Evolutionary conservation across 1,284 basidiomycete genomes (phyloP).

Genomic region (Cutaneotrichosporon arboriforme): DNA sequence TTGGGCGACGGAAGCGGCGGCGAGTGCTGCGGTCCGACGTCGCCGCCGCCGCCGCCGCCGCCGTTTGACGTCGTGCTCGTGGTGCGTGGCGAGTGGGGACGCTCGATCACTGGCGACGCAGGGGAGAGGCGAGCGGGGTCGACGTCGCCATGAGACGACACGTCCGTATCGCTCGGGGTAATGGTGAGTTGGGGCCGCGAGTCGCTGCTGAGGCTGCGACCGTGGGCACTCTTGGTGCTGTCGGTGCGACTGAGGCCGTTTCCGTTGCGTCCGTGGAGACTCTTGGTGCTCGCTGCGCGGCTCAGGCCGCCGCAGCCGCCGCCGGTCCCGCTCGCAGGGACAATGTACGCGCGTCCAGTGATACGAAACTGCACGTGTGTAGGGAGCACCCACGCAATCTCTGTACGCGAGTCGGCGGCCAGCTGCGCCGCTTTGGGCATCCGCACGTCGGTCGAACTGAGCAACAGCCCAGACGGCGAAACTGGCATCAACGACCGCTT

Average conservation of each 20-base stretch:
- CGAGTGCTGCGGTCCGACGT: background rate
- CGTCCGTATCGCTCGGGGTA: background rate
- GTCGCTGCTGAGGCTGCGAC: no score
- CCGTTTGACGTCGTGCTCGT: no score
- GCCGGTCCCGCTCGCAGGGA: constrained; percentile 5
- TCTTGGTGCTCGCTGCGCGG: background rate
- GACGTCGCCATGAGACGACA: background rate
- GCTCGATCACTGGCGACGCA: background rate
- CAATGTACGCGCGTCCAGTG: constrained; percentile 34
- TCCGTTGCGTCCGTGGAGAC: no score
- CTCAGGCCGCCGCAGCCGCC: background rate
- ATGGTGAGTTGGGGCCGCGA: background rate
- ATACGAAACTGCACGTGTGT: constrained; percentile 42
- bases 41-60: no score
- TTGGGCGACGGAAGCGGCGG: background rate
- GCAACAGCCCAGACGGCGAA: constrained; percentile 22
- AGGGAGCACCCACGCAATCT: constrained; percentile 44
- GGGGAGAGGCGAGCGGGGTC: background rate
- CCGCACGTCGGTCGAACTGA: constrained; percentile 44
- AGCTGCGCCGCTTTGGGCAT: constrained; percentile 44
- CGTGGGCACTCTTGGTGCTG: no score
- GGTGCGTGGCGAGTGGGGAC: background rate
- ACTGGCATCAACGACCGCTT: background rate
- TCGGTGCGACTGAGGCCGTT: background rate
- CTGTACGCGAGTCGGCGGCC: constrained; percentile 22